Evolutionary conservation across 176 grass and related monocot species (phyloP), one percentile per base, ranked within the genome.

Genomic region (Lolium perenne): DNA sequence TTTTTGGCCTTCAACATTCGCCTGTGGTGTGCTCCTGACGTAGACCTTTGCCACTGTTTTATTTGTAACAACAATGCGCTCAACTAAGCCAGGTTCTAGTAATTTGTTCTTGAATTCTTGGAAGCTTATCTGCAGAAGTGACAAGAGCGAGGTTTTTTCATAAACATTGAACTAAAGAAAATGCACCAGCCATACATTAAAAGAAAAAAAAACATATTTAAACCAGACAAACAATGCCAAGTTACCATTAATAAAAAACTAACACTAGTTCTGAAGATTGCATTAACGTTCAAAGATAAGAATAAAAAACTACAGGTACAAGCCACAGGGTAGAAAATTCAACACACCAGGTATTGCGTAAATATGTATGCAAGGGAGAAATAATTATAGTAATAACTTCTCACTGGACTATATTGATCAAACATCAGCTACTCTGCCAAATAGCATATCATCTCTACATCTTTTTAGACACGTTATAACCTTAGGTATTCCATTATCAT

Each of bases 71-170:
- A 96, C 94, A 91, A 99, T 87, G 13, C 54, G 97, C 9, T 99
- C 97, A 80, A 99, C 97, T 84, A 99, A 90, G 78, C 97, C 94
- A 88, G 90, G 88, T 88, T 96, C 94, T 50, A 99, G 74, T 59
- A 99, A 82, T 89, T 96, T 99, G 49, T 96, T 99, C 86, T 94
- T 99, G 97, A 99, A 99, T 72, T 99, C 97, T 94, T 99, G 97
- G 85, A 99, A 99, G 86, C 97, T 99, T 86, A 94, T 99, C 94
- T 99, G 90, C 56, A 87, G 25, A 90, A 54, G 38, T 86, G 59
- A 59, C 57, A 71, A 80, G 50, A 21, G 74, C 18, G 80, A 46
- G 1, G 71, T 54, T 53, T 53, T 79, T 20, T 54, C 32, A 74
- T 72, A 45, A 84, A 53, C 29, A 82, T 32, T 69, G 70, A 83